Conservation (phyloP, 2,329 filamentous ascomycete species). For the Nemania sp. region DNA sequence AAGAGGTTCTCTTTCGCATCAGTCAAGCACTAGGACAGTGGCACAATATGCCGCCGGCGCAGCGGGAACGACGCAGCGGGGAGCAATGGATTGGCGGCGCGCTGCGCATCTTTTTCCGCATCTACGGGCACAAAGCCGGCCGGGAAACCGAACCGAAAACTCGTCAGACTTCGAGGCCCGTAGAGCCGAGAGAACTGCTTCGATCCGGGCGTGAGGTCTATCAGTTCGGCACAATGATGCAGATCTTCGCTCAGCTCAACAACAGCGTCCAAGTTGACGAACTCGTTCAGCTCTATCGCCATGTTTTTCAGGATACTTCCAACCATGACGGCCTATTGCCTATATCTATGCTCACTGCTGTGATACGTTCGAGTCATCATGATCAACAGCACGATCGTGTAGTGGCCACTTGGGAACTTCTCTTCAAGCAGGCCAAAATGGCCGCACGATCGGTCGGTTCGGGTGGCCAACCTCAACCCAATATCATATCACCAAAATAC, state of each 20-base stretch:
- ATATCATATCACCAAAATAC: conserved; percentile 49
- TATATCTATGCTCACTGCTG: conserved; percentile 59
- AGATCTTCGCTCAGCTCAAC: conserved; percentile 47
- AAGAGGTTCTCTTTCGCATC: conserved; percentile 48
- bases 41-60: conserved; percentile 35
- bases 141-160: conserved; percentile 14
- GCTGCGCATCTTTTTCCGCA: conserved; percentile 42
- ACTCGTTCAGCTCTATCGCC: conserved; percentile 58
- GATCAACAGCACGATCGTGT: conserved; percentile 63
- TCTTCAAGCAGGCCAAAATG: conserved; percentile 56
- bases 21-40: conserved; percentile 47
- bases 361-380: conserved; percentile 69
- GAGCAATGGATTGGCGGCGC: conserved; percentile 39
- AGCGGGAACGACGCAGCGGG: conserved; percentile 23
- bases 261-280: conserved; percentile 59
- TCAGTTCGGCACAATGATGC: conserved; percentile 47
- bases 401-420: conserved; percentile 66
- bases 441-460: conserved; percentile 43
- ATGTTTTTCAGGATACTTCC: conserved; percentile 43
- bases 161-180: conserved; percentile 3
- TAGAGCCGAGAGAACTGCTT: conserved; percentile 25
- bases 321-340: conserved; percentile 47
- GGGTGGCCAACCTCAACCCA: conserved; percentile 40
- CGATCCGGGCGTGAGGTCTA: conserved; percentile 28
- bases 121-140: conserved; percentile 30